These are phyloP conservation scores for Odontarrhena argentea DNA, from an alignment of 345 rosid genomes.

Conservation along the genomic window DNA sequence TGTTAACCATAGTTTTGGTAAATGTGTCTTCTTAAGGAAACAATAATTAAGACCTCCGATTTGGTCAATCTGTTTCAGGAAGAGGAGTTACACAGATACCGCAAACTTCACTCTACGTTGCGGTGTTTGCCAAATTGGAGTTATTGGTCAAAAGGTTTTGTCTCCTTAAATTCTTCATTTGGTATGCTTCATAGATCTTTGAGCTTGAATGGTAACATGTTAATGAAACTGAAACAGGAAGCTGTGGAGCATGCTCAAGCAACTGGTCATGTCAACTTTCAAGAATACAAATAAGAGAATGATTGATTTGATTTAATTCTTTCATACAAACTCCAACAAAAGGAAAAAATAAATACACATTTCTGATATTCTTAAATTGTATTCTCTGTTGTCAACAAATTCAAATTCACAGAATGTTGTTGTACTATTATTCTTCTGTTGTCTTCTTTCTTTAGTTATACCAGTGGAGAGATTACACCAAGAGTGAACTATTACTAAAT, in stretches of 20 bases:
- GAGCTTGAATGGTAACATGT: slow-evolving; percentile 1
- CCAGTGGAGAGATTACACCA: no score
- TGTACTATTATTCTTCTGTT: slow-evolving; percentile 27
- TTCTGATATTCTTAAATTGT: not conserved
- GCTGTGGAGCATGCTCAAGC: slow-evolving; percentile 94
- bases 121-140: slow-evolving; percentile 93
- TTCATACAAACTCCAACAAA: slow-evolving; percentile 16
- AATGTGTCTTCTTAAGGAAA: slow-evolving; percentile 7
- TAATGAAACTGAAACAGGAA: slow-evolving; percentile 53
- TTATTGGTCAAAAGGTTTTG: slow-evolving; percentile 83
- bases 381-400: slow-evolving; percentile 15
- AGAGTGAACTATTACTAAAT: no score
- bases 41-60: slow-evolving; percentile 13
- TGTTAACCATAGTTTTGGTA: not conserved
- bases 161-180: not conserved
- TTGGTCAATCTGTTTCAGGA: slow-evolving; percentile 48
- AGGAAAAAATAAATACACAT: not conserved
- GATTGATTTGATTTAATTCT: slow-evolving; percentile 10
- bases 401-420: slow-evolving; percentile 13
- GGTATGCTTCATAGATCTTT: slow-evolving; percentile 12
- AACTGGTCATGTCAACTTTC: slow-evolving; percentile 92
- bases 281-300: slow-evolving; percentile 62
- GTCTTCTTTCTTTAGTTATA: slow-evolving; percentile 12
- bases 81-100: slow-evolving; percentile 79
- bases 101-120: slow-evolving; percentile 87